Conservation (phyloP, 352 stramenopile genomes). For the Phytophthora macrochlamydospora region DNA sequence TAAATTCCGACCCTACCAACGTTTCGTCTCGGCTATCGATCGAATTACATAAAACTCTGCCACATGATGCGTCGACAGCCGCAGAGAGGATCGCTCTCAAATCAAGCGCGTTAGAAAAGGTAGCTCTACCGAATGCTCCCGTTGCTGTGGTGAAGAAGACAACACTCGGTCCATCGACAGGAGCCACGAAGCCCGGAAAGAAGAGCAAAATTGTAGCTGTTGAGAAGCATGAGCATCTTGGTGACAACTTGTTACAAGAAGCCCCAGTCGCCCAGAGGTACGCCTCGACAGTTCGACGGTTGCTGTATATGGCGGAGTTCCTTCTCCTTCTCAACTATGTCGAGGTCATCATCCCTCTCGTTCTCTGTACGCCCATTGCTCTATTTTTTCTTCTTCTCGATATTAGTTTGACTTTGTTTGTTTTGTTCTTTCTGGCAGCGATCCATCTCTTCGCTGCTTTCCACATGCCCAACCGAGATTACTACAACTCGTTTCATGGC, state of each 20-base stretch:
- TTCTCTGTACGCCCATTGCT: constrained; percentile 1
- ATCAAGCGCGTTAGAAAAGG: no score
- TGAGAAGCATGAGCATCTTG: background rate
- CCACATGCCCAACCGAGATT: constrained; percentile 14
- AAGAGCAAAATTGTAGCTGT: background rate
- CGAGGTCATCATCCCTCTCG: constrained; percentile 12
- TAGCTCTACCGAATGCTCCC: no score
- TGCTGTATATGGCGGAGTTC: constrained; percentile 12
- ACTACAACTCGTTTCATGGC: constrained; percentile 6
- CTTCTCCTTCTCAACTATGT: constrained; percentile 14
- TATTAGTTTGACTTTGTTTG: background rate
- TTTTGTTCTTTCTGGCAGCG: background rate
- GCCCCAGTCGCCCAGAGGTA: background rate
- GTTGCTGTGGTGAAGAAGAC: no score
- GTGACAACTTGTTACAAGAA: background rate
- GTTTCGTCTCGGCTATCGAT: no score
- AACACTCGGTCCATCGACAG: no score
- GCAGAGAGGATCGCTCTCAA: no score
- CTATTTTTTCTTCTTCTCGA: background rate
- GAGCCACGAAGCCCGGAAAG: background rate
- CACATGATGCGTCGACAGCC: no score
- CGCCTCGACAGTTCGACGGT: background rate
- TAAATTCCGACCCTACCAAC: no score
- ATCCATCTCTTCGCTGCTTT: background rate
- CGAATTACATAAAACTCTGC: no score